These are phyloP conservation scores for Sphaerulina populicola DNA, from an alignment of 2,329 filamentous ascomycete species.

Conservation along the genomic window DNA sequence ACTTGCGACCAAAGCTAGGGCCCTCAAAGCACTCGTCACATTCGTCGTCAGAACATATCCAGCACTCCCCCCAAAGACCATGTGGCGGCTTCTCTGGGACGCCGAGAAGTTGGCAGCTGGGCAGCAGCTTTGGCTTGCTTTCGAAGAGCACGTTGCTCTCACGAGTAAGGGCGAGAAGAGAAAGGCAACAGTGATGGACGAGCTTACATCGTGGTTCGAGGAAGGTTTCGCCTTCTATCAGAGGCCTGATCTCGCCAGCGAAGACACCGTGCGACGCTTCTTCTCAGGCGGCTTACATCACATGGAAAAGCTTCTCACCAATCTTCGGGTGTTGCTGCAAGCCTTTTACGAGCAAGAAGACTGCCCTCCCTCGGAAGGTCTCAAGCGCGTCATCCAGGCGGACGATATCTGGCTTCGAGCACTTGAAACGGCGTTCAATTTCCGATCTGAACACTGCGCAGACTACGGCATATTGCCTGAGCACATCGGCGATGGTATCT, in stretches of 20 bases:
- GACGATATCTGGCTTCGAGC: constrained; percentile 63
- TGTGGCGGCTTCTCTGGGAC: constrained; percentile 77
- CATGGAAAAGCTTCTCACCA: constrained; percentile 24
- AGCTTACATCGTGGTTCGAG: constrained; percentile 67
- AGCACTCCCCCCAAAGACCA: constrained; percentile 56
- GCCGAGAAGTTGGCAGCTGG: constrained; percentile 85
- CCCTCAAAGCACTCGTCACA: constrained; percentile 64
- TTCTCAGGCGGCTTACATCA: constrained; percentile 49
- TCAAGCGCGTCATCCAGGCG: constrained; percentile 53
- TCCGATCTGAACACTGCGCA: constrained; percentile 60
- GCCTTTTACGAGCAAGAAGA: constrained; percentile 11
- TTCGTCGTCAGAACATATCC: constrained; percentile 59
- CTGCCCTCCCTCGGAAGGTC: constrained; percentile 36
- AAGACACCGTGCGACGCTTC: constrained; percentile 75
- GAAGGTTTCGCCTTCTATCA: constrained; percentile 61
- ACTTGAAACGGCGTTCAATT: constrained; percentile 57
- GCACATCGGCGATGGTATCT: constrained; percentile 44
- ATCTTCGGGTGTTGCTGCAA: constrained; percentile 21
- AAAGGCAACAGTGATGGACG: constrained; percentile 62
- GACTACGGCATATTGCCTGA: constrained; percentile 67
- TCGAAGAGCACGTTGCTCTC: constrained; percentile 56
- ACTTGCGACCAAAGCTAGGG: constrained; percentile 61
- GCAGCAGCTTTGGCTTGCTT: constrained; percentile 67
- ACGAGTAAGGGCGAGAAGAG: constrained; percentile 43
- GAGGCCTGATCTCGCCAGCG: constrained; percentile 57